Evolutionary conservation across 2,329 filamentous ascomycete genomes (phyloP).

Genomic region (Fusarium decemcellulare): DNA sequence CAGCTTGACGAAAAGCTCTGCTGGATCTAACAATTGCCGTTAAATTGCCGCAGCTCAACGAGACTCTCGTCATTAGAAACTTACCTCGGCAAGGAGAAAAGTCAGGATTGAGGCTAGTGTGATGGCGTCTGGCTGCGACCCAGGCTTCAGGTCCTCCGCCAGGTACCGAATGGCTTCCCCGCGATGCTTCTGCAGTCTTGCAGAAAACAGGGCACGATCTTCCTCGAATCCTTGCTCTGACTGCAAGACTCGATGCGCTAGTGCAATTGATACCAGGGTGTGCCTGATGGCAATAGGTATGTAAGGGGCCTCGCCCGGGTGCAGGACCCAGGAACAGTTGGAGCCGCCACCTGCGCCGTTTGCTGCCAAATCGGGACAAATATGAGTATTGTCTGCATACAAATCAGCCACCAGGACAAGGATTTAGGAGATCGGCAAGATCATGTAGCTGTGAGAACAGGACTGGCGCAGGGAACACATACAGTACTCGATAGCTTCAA

Average conservation of each 20-base stretch:
- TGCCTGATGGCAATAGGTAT: conserved; percentile 23
- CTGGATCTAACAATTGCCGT: conserved; percentile 8
- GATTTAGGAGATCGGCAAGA: too few species aligned
- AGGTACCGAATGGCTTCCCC: conserved; percentile 31
- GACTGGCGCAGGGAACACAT: background rate
- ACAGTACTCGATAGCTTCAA: conserved; percentile 28
- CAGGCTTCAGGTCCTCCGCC: conserved; percentile 7
- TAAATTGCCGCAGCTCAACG: background rate
- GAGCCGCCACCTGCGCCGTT: conserved; percentile 13
- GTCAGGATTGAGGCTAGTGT: conserved; percentile 22
- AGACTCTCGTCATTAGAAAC: background rate
- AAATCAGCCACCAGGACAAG: background rate
- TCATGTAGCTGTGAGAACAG: too few species aligned
- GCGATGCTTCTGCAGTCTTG: conserved; percentile 30
- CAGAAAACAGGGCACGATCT: conserved; percentile 8
- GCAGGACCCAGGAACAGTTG: conserved; percentile 21
- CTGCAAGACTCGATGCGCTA: conserved; percentile 35
- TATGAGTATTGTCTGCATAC: conserved; percentile 26
- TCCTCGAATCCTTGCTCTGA: conserved; percentile 2
- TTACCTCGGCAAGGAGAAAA: conserved; percentile 35
- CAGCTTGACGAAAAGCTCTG: conserved; percentile 31
- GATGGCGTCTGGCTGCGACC: background rate
- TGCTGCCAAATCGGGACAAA: conserved; percentile 39
- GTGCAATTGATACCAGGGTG: conserved; percentile 27
- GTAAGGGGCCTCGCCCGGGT: conserved; percentile 4